Evolutionary conservation across 345 rosid species (phyloP), one percentile per base, ranked within the genome.

Genomic region (Salix viminalis): DNA sequence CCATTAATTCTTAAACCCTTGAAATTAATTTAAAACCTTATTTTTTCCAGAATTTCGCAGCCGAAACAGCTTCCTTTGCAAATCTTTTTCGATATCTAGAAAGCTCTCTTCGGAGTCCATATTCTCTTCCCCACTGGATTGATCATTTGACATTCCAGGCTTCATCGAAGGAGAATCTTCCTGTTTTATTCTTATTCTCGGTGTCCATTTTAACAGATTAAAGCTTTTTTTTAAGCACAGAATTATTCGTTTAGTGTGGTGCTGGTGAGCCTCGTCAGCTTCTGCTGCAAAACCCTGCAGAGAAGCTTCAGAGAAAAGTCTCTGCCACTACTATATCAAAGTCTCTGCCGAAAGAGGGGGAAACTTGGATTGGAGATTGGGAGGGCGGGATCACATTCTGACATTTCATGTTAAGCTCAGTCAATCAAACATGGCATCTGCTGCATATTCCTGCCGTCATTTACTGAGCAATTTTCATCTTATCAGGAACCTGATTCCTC

Each of bases 111-210:
- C 5, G 19, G 62, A 1, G 32, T 32, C 41, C 69, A 54, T 75
- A 77, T 81, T 86, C 83, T 39, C 76, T 52, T 66, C 30, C 24
- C 76, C 84, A 42, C 46, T 42, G 11, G 69, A 72, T 34, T 36
- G 69, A 65, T 60, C 78, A 60, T 79, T 81, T 85, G 83, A 79
- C 80, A 75, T 79, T 81, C 82, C 81, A 75, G 41, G 23, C 60
- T 42, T 76, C 60, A 7, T 80, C 65, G 36, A 50, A 56, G 66
- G 54, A 74, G 83, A 78, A 75, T 78, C 83, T 48, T n/a, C 12
- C 36, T 41, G 65, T 72, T 65, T 67, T 32, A 65, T 83, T 83
- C 77, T 70, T 72, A 79, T 86, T 83, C 80, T 76, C 71, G 67
- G 78, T n/a, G 65, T 71, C 71, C 65, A 48, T 24, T 15, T 28